Evolutionary conservation across 345 rosid genomes (phyloP).

Genomic region (Salix exigua): DNA sequence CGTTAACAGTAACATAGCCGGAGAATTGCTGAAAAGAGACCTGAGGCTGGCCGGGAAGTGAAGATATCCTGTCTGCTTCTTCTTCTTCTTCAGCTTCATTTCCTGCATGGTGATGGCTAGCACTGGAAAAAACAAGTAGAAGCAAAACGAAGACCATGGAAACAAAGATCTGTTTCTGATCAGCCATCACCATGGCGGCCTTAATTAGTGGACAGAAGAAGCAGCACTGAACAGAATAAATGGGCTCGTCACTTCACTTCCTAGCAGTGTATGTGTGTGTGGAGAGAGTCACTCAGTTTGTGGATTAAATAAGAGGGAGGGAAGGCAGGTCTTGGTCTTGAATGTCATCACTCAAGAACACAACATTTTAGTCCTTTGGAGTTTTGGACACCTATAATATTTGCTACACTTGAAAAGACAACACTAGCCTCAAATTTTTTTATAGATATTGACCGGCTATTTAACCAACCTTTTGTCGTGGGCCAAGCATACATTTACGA

Average conservation of each 20-base stretch:
- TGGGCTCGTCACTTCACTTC: slow-evolving; percentile 1
- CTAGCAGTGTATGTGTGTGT: slow-evolving; percentile 4
- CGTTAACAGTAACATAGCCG: slow-evolving; percentile 77
- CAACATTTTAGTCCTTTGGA: neutral
- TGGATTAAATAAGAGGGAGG: slow-evolving; percentile 28
- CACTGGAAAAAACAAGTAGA: neutral
- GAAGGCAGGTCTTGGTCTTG: neutral
- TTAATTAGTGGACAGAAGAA: neutral
- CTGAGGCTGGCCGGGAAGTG: slow-evolving; percentile 92
- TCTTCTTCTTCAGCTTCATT: slow-evolving; percentile 35
- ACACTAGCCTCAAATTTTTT: neutral
- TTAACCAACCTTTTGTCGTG: too few species aligned
- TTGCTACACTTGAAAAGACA: neutral
- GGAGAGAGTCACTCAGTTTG: slow-evolving; percentile 10
- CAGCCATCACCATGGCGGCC: slow-evolving; percentile 35
- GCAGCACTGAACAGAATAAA: slow-evolving; percentile 8
- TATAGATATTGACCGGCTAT: too few species aligned
- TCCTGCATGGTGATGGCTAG: slow-evolving; percentile 7
- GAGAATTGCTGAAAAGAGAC: slow-evolving; percentile 88
- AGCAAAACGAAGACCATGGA: slow-evolving; percentile 23
- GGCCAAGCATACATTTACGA: too few species aligned
- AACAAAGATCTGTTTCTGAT: slow-evolving; percentile 22
- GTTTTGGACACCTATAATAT: neutral
- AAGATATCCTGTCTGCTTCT: slow-evolving; percentile 61
- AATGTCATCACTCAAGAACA: slow-evolving; percentile 3